Conservation (phyloP, 2,329 filamentous ascomycete species). For the Penicillium polonicum region DNA sequence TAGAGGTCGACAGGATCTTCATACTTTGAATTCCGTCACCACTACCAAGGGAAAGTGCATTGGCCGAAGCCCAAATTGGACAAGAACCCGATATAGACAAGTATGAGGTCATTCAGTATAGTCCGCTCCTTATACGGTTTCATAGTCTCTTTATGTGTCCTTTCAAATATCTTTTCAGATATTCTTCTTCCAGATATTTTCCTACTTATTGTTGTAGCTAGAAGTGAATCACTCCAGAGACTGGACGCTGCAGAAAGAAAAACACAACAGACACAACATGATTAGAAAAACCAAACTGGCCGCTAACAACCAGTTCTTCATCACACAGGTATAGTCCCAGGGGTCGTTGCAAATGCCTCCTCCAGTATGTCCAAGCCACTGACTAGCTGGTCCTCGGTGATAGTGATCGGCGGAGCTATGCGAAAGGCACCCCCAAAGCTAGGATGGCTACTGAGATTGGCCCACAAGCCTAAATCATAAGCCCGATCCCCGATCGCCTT, state of each 20-base stretch:
- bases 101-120: background rate
- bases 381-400: constrained; percentile 52
- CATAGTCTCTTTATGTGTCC: background rate
- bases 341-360: constrained; percentile 46
- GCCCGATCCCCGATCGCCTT: constrained; percentile 49
- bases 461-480: constrained; percentile 55
- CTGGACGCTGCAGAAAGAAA: background rate
- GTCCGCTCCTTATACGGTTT: too few species aligned
- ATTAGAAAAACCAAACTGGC: too few species aligned
- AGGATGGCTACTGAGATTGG: constrained; percentile 55
- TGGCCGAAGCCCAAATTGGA: background rate
- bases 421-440: constrained; percentile 59
- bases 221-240: background rate
- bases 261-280: background rate
- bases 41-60: background rate
- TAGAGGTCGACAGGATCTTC: too few species aligned
- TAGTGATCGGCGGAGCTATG: constrained; percentile 61
- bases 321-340: background rate
- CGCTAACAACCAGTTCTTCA: background rate
- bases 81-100: background rate
- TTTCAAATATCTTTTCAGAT: background rate
- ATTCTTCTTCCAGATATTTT: background rate
- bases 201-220: background rate
- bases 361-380: constrained; percentile 58
- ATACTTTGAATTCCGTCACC: too few species aligned